These are phyloP conservation scores for Talaromyces amestolkiae DNA, from an alignment of 2,329 filamentous ascomycete genomes.

Conservation along the genomic window DNA sequence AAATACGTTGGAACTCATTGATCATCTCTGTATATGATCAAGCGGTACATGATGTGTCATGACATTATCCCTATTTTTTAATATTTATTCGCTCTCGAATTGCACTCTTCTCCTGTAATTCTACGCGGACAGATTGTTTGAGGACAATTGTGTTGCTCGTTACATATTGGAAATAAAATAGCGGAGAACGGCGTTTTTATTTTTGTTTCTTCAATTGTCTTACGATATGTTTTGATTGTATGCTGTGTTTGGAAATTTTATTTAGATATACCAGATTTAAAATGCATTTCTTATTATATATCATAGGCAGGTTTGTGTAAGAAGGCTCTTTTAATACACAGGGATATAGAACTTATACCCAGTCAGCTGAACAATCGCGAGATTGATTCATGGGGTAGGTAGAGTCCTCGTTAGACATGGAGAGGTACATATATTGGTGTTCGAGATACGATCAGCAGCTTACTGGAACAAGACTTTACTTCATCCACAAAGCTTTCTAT, in stretches of 20 bases:
- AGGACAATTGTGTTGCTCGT: not conserved
- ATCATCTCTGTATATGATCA: slow-evolving; percentile 1
- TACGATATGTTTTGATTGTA: not conserved
- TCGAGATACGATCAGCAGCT: not conserved
- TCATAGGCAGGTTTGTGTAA: too few relatives aligned
- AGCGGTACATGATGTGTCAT: slow-evolving; percentile 12
- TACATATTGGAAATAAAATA: slow-evolving; percentile 12
- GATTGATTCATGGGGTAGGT: too few relatives aligned
- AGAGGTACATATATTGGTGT: not conserved
- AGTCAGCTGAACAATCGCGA: not conserved
- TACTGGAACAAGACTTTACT: not conserved
- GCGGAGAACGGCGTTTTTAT: slow-evolving; percentile 10
- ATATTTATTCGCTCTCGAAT: slow-evolving; percentile 28
- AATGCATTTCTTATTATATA: not conserved
- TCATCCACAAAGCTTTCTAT: slow-evolving; percentile 21
- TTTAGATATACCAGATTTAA: not conserved
- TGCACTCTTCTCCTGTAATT: slow-evolving; percentile 16
- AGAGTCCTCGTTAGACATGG: too few relatives aligned
- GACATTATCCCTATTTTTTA: slow-evolving; percentile 18
- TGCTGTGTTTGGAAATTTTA: not conserved
- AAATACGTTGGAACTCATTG: slow-evolving; percentile 83
- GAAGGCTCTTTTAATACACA: not conserved
- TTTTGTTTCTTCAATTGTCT: not conserved
- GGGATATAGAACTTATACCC: not conserved
- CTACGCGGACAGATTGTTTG: not conserved